A percentile compares a stretch with the other conserved stretches of the same genome.
phyloP scores from a whole-genome alignment of 805 yeast genomes.

The Wickerhamiella musiphila region DNA sequence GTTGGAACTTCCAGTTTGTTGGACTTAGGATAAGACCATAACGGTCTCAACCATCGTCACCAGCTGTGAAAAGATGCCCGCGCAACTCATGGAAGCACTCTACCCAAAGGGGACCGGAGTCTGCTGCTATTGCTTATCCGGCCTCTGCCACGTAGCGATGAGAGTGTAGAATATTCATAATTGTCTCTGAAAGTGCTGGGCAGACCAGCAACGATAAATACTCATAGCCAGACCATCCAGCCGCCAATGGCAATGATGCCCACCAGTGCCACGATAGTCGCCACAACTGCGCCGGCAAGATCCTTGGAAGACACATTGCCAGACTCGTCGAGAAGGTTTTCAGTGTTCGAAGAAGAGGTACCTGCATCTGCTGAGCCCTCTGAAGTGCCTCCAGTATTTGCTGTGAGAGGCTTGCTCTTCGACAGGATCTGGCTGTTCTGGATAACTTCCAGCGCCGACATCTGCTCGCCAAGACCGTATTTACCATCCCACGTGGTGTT shows the following conservation, averaged over 20 bases:
- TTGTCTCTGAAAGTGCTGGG: too few relatives aligned
- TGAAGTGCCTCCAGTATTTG: slow-evolving; percentile 52
- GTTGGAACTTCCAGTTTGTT: too few relatives aligned
- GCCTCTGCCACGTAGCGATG: too few relatives aligned
- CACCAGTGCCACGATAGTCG: slow-evolving; percentile 60
- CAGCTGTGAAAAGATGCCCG: too few relatives aligned
- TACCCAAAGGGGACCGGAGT: too few relatives aligned
- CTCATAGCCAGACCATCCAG: slow-evolving; percentile 43
- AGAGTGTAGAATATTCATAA: too few relatives aligned
- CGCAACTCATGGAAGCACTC: too few relatives aligned
- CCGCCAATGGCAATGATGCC: slow-evolving; percentile 44
- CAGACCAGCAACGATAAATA: not conserved
- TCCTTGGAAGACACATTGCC: slow-evolving; percentile 39
- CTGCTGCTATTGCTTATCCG: too few relatives aligned
- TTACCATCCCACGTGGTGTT: slow-evolving; percentile 40
- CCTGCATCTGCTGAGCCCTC: slow-evolving; percentile 57
- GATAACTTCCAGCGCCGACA: slow-evolving; percentile 54
- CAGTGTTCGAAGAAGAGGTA: slow-evolving; percentile 19
- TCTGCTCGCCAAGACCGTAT: slow-evolving; percentile 76
- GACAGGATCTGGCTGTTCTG: slow-evolving; percentile 27
- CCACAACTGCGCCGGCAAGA: slow-evolving; percentile 76
- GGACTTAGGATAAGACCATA: too few relatives aligned
- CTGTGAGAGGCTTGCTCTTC: slow-evolving; percentile 42
- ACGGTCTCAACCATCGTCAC: too few relatives aligned
- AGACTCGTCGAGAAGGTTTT: slow-evolving; percentile 13